phyloP scores from a whole-genome alignment of 148 eudicot species.

The Arbutus unedo region DNA sequence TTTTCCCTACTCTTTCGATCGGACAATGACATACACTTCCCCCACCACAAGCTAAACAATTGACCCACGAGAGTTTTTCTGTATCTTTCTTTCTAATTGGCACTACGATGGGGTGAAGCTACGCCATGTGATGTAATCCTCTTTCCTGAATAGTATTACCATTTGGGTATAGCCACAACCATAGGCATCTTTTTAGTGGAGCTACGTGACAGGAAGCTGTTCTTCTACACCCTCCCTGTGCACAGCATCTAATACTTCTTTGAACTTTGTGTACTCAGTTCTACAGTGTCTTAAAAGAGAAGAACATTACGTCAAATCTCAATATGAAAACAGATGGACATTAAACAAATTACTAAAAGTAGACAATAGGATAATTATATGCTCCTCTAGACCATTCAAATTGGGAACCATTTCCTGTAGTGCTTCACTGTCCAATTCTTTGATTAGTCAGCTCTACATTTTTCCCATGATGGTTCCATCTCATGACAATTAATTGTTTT shows the following conservation, averaged over 20 bases:
- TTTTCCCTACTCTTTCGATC: no score
- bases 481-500: not conserved
- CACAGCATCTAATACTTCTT: slow-evolving; percentile 17
- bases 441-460: not conserved
- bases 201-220: not conserved
- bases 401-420: not conserved
- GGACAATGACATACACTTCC: not conserved
- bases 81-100: not conserved
- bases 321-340: not conserved
- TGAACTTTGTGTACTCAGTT: not conserved
- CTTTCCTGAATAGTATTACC: not conserved
- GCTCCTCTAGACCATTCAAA: not conserved
- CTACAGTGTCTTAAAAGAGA: not conserved
- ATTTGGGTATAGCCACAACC: not conserved
- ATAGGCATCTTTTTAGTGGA: slow-evolving; percentile 18
- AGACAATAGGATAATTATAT: not conserved
- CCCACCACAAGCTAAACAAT: not conserved
- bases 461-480: not conserved
- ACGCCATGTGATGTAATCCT: not conserved
- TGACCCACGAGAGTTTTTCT: not conserved
- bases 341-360: not conserved
- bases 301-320: slow-evolving; percentile 13
- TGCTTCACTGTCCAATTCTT: not conserved
- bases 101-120: not conserved
- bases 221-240: slow-evolving; percentile 3